Evolutionary conservation across 345 rosid genomes (phyloP).

Genomic region (Syzygium oleosum): DNA sequence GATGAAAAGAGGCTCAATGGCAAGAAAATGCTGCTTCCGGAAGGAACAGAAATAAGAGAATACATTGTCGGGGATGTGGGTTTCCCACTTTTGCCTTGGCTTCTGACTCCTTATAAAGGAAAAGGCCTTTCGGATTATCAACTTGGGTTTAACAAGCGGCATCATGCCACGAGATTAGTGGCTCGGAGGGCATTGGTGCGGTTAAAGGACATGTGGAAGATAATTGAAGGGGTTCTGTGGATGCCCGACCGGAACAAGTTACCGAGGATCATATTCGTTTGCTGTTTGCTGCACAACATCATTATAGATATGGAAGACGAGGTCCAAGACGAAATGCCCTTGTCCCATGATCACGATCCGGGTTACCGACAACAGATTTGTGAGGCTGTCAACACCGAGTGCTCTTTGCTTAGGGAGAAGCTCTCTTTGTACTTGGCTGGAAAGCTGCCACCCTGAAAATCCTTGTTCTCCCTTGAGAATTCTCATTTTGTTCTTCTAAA

Average conservation of each 20-base stretch:
- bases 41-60: conserved; percentile 44
- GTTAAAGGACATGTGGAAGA: conserved; percentile 52
- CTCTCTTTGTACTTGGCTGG: conserved; percentile 33
- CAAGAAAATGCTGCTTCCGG: conserved; percentile 19
- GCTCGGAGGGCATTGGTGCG: conserved; percentile 42
- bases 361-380: conserved; percentile 38
- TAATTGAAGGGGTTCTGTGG: conserved; percentile 61
- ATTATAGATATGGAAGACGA: conserved; percentile 46
- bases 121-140: conserved; percentile 22
- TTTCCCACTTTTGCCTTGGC: conserved; percentile 50
- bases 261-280: conserved; percentile 54
- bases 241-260: conserved; percentile 51
- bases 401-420: conserved; percentile 32
- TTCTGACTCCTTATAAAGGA: conserved; percentile 39
- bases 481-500: neutral
- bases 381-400: conserved; percentile 19
- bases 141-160: conserved; percentile 37
- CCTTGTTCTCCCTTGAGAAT: neutral
- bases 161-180: conserved; percentile 30
- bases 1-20: conserved; percentile 42
- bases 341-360: conserved; percentile 31
- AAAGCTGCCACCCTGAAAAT: conserved; percentile 17
- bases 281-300: conserved; percentile 65
- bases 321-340: conserved; percentile 17
- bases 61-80: conserved; percentile 51